A percentile compares a stretch with the other conserved stretches of the same genome.
Conservation (phyloP, 225 moss, liverwort and hornwort species). For the Polytrichum commune region DNA sequence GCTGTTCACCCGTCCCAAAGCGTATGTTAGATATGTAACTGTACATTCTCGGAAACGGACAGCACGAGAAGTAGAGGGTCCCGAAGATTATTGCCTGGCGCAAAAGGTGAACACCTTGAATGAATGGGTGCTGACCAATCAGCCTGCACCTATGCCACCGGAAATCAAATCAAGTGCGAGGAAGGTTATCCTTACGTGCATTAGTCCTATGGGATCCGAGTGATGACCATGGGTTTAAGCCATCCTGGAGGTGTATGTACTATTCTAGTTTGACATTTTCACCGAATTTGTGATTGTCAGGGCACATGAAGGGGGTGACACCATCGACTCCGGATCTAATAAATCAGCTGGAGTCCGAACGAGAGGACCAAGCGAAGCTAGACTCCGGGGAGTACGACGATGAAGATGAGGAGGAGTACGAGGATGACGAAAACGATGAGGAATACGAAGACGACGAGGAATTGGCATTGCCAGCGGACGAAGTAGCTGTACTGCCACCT, state of each 20-base stretch:
- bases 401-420: slow-evolving; percentile 17
- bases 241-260: too few relatives aligned
- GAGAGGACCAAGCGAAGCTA: slow-evolving; percentile 53
- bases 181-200: too few relatives aligned
- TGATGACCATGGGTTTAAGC: too few relatives aligned
- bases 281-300: slow-evolving; percentile 19
- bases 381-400: slow-evolving; percentile 27
- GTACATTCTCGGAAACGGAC: too few relatives aligned
- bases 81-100: not conserved
- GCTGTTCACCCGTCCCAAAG: too few relatives aligned
- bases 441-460: slow-evolving; percentile 20
- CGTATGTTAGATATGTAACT: too few relatives aligned
- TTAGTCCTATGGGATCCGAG: too few relatives aligned
- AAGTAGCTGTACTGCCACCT: slow-evolving; percentile 29
- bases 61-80: too few relatives aligned
- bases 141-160: too few relatives aligned
- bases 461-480: slow-evolving; percentile 28
- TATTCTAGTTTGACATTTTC: too few relatives aligned
- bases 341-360: slow-evolving; percentile 46
- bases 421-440: slow-evolving; percentile 1
- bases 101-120: not conserved
- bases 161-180: too few relatives aligned
- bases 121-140: too few relatives aligned
- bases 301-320: slow-evolving; percentile 82
- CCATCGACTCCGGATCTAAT: slow-evolving; percentile 71